Base-by-base conservation (phyloP, 768 basidiomycete genomes). In the Psilocybe cyanescens region DNA sequence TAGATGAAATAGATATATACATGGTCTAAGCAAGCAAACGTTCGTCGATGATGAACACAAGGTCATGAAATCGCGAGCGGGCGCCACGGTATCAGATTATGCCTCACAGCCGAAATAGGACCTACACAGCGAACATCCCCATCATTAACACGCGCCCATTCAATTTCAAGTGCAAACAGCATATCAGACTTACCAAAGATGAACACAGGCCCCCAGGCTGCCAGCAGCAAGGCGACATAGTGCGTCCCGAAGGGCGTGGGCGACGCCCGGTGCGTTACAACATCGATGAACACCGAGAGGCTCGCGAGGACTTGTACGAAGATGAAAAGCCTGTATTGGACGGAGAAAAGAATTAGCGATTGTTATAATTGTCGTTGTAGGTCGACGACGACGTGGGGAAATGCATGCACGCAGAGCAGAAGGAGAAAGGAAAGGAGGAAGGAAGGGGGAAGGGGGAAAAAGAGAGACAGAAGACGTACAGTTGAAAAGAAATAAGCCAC, bases 191-290 rank as follows among this genome's bases (percentile, higher is more conserved):
- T 57, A 83, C 87, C 81, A 65, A 89, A 84, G 37, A 87, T 68
- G 19, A 89, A 35, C 8, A 76, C 74, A 7, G 88, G 88, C 5
- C 79, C 84, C 88, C 87, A 90, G 8, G 79, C 86, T 8, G 76
- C 79, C 28, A 88, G 71, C 16, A 90, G 66, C 48, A 90, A 69
- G 41, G 86, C 84, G 57, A 90, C 68, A 68, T 90, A 86, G 61
- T 90, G 88, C 30, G 87, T 83, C 29, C 87, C 88, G 65, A 90
- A 83, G 3, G 87, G 74, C 12, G 80, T 72, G 2, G 88, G 86
- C 11, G 65, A 64, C 24, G 71, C 53, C 1, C 72, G 73, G 48
- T 70, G 70, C 54, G 37, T 73, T 31, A 69, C 76, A 41, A 86
- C 75, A 67, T 88, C 86, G 41, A 87, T 70, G 30, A 87, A 65